Conservation (phyloP, 179 eudicot genomes). For the Corrigiola litoralis region DNA sequence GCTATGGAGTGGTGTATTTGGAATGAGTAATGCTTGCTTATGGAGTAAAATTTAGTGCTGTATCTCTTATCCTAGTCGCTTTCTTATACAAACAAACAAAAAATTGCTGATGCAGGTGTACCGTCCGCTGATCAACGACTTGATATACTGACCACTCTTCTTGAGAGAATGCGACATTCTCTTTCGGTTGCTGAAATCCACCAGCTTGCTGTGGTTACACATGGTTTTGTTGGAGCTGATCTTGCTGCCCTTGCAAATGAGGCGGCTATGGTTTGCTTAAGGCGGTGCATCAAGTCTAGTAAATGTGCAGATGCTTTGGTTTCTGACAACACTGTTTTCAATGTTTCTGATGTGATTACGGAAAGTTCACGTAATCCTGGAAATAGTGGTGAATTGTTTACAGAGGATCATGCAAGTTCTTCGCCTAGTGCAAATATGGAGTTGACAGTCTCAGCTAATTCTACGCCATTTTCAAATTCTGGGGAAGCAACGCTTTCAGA, state of each 20-base stretch:
- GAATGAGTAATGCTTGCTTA: background rate
- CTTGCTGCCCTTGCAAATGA: slow-evolving; percentile 74
- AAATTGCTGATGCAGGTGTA: slow-evolving; percentile 53
- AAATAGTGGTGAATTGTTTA: slow-evolving; percentile 9
- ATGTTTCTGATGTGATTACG: slow-evolving; percentile 18
- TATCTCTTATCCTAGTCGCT: background rate
- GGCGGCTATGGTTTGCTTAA: slow-evolving; percentile 72
- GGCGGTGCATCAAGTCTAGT: slow-evolving; percentile 34
- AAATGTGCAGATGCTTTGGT: slow-evolving; percentile 19
- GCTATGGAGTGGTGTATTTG: background rate
- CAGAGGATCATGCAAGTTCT: slow-evolving; percentile 26
- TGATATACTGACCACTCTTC: slow-evolving; percentile 64
- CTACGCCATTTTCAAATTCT: background rate
- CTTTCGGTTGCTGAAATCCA: slow-evolving; percentile 52
- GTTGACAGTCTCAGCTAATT: slow-evolving; percentile 16
- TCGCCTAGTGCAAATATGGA: slow-evolving; percentile 31
- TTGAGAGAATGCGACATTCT: slow-evolving; percentile 58
- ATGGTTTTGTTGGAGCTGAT: slow-evolving; percentile 98
- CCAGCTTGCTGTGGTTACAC: slow-evolving; percentile 61
- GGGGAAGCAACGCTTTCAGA: background rate
- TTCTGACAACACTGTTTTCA: slow-evolving; percentile 2
- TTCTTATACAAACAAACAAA: background rate
- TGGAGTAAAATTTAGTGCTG: background rate
- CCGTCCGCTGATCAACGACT: slow-evolving; percentile 78
- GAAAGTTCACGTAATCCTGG: slow-evolving; percentile 14